Evolutionary conservation across 2,329 filamentous ascomycete species (phyloP), one percentile per base, ranked within the genome.

Genomic region (Diaporthe sp.): DNA sequence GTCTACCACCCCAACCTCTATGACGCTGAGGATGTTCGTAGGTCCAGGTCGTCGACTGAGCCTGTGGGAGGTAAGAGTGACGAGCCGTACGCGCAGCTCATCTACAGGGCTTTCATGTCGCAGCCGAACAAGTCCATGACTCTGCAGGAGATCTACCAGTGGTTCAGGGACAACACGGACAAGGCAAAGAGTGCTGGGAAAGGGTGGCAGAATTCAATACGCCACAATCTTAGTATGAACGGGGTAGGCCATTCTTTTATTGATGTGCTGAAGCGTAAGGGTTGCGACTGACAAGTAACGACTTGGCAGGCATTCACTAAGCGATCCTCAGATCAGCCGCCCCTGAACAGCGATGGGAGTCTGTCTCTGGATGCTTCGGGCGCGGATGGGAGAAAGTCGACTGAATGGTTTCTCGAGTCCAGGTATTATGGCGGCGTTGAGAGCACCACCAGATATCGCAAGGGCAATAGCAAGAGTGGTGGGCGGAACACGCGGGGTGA

Each of bases 201-300:
- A 78, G 96, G 96, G 13, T 98, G 96, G 96, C 94, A 96, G 84
- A 98, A 98, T 83, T 97, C 94, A 81, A 97, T 98, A 77, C 91
- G 96, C 2, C 96, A 98, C 82, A 98, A 98, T 78, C 86, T 98
- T 10, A 98, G 95, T 63, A 98, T 98, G 96, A 98, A 98, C 79
- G 89, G 89, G 75, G 96, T 98, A 90, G 44, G 56, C 44, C 17
- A 71, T 27, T 35, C 32, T 61, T 37, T 19, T n/a, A 12, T 19
- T 2, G 37, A 2, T 44, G 19, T 30, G 47, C 32, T 25, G 13
- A n/a, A 19, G 35, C 15, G 84, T 22, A n/a, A 15, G 15, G 3
- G 9, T 10, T 61, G 51, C 30, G 22, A 50, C 61, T 65, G 12
- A 56, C 51, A 55, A 22, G 30, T 19, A 12, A 9, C 35, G n/a